Conservation (phyloP, 768 basidiomycete genomes). For the Amanita rimosa region DNA sequence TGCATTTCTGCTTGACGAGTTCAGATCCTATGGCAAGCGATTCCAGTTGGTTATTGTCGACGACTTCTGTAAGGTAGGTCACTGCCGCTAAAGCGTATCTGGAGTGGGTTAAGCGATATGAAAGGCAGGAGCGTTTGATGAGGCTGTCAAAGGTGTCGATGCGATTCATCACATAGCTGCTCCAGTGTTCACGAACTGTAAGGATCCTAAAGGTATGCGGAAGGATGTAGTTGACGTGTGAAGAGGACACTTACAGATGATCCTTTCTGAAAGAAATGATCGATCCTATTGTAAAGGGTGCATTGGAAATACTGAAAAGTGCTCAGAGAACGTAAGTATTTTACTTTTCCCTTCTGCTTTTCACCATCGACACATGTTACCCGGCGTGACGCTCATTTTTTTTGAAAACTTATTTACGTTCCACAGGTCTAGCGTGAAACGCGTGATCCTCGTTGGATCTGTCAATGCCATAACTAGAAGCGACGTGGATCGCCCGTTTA, state of each 20-base stretch:
- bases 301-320: constrained; percentile 47
- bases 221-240: too few relatives aligned
- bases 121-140: constrained; percentile 64
- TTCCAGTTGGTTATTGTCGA: constrained; percentile 61
- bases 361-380: too few relatives aligned
- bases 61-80: constrained; percentile 39
- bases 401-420: too few relatives aligned
- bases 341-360: too few relatives aligned
- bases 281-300: constrained; percentile 65
- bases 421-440: constrained; percentile 31
- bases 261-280: constrained; percentile 51
- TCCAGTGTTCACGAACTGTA: constrained; percentile 36
- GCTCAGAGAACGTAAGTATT: constrained; percentile 40
- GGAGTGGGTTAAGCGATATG: background rate
- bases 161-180: constrained; percentile 64
- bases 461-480: constrained; percentile 31
- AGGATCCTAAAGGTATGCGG: constrained; percentile 26
- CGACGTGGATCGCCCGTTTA: constrained; percentile 19
- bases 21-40: constrained; percentile 39
- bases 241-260: too few relatives aligned
- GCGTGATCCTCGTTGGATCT: constrained; percentile 62
- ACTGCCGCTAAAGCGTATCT: background rate
- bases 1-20: constrained; percentile 39
- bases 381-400: too few relatives aligned
- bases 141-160: constrained; percentile 66